Conservation (phyloP, 164 flowering plant species). For the Brasenia schreberi region DNA sequence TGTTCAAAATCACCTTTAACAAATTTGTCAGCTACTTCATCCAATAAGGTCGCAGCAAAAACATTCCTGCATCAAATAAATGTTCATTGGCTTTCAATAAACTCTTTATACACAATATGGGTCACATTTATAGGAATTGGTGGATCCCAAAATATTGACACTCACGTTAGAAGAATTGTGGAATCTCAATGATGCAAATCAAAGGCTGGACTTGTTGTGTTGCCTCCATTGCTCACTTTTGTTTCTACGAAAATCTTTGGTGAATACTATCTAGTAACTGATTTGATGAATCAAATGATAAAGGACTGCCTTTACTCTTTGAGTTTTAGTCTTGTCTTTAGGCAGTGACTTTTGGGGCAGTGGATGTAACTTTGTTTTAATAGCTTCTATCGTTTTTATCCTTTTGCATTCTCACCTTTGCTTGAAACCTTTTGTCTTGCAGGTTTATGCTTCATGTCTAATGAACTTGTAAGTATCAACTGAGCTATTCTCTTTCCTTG, state of each 20-base stretch:
- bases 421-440: constrained; percentile 15
- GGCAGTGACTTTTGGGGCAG: not conserved
- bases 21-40: too few relatives aligned
- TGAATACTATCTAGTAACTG: not conserved
- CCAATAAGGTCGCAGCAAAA: too few relatives aligned
- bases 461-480: constrained; percentile 61
- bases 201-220: too few relatives aligned
- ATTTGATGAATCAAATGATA: constrained; percentile 14
- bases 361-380: not conserved
- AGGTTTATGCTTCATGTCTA: constrained; percentile 96
- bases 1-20: too few relatives aligned
- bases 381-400: not conserved
- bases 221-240: too few relatives aligned
- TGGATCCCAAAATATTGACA: too few relatives aligned
- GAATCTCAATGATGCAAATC: too few relatives aligned
- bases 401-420: not conserved
- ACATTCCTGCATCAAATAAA: too few relatives aligned
- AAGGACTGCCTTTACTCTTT: not conserved
- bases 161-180: too few relatives aligned
- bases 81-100: too few relatives aligned
- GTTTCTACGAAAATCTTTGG: not conserved
- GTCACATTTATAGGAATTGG: too few relatives aligned
- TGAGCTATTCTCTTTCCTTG: not conserved
- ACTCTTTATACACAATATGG: too few relatives aligned
- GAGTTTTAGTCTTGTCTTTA: constrained; percentile 1